Percentiles rank a stretch among this genome's conserved stretches.
Conservation (phyloP, 2,329 filamentous ascomycete species). For the Cercospora beticola region DNA sequence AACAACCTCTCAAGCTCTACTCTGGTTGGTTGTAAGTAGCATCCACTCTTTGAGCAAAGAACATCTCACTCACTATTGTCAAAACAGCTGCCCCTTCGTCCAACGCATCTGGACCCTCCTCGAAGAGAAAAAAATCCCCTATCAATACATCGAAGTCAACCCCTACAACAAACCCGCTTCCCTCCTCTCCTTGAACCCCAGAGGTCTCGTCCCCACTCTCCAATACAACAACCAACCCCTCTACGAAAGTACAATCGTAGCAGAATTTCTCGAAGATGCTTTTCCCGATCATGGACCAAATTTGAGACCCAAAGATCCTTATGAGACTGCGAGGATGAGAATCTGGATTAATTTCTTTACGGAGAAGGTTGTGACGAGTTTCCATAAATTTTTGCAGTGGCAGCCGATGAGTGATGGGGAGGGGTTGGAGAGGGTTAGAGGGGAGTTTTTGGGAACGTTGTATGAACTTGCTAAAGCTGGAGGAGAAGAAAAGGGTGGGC, state of each 20-base stretch:
- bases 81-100: constrained; percentile 57
- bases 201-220: constrained; percentile 72
- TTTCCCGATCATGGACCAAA: constrained; percentile 54
- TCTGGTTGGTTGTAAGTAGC: constrained; percentile 36
- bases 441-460: constrained; percentile 59
- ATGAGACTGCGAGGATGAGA: constrained; percentile 62
- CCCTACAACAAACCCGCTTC: constrained; percentile 70
- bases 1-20: constrained; percentile 38
- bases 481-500: constrained; percentile 55
- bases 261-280: constrained; percentile 74
- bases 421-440: constrained; percentile 52
- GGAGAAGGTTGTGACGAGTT: constrained; percentile 65
- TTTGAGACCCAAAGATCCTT: constrained; percentile 62
- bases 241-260: constrained; percentile 71
- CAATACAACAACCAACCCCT: constrained; percentile 58
- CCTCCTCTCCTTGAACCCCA: constrained; percentile 70
- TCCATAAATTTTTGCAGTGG: constrained; percentile 61
- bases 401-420: constrained; percentile 44
- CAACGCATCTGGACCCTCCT: constrained; percentile 73
- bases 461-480: constrained; percentile 61
- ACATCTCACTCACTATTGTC: background rate
- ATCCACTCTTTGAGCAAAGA: background rate
- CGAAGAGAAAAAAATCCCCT: constrained; percentile 69
- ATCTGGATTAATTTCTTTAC: constrained; percentile 75
- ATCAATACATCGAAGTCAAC: constrained; percentile 71